A percentile compares a stretch with the other conserved stretches of the same genome.
Evolutionary conservation across 1,139 yeast species (phyloP).

Genomic region (Wickerhamiella pararugosa): DNA sequence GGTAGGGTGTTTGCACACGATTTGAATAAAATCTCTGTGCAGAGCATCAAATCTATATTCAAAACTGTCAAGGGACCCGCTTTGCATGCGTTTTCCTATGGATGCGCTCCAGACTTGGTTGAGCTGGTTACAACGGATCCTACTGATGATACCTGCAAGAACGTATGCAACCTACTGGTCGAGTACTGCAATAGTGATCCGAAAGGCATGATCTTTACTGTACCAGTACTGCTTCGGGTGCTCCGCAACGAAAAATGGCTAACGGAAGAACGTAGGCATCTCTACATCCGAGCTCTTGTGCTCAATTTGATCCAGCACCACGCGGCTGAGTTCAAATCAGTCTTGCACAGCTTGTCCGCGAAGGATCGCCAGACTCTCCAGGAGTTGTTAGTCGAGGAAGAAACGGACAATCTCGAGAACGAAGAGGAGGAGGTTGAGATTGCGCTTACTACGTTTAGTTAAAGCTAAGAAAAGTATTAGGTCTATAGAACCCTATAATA

Average conservation of each 20-base stretch:
- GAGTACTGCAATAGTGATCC: conserved; percentile 2
- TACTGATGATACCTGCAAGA: conserved; percentile 9
- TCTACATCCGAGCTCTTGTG: conserved; percentile 9
- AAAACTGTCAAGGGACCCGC: conserved; percentile 24
- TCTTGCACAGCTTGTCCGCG: conserved; percentile 25
- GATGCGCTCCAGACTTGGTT: conserved; percentile 7
- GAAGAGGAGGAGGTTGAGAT: conserved; percentile 10
- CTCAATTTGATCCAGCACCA: conserved; percentile 20
- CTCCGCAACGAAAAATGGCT: conserved; percentile 5
- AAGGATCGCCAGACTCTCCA: conserved; percentile 11
- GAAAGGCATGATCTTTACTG: conserved; percentile 7
- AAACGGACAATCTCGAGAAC: conserved; percentile 1
- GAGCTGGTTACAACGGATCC: conserved; percentile 12
- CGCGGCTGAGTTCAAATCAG: conserved; percentile 35
- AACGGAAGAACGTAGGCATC: conserved; percentile 6
- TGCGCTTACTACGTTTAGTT: conserved; percentile 12
- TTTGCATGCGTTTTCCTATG: conserved; percentile 13
- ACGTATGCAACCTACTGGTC: conserved; percentile 6
- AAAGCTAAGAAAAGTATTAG: background rate
- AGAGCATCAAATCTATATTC: conserved; percentile 44
- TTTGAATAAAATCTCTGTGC: conserved; percentile 35
- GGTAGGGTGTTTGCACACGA: conserved; percentile 30
- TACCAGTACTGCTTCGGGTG: conserved; percentile 10
- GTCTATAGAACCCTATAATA: background rate
- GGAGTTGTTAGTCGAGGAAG: conserved; percentile 9